A percentile compares a stretch with the other conserved stretches of the same genome.
phyloP scores from a whole-genome alignment of 78 protist genomes.

The Bigelowiella natans region DNA sequence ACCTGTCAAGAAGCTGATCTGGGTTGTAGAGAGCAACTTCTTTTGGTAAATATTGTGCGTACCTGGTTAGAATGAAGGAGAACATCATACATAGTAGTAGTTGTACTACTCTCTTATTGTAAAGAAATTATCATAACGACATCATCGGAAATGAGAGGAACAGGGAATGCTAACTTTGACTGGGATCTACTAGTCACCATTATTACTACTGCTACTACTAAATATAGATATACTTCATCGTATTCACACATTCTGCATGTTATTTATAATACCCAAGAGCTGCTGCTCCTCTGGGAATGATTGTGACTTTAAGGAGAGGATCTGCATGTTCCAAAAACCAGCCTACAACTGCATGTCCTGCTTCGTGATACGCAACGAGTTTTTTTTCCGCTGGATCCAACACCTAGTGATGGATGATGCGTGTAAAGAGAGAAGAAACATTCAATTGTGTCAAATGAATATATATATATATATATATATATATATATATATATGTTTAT shows the following conservation, averaged over 20 bases:
- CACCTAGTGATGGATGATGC: too few species aligned
- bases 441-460: too few species aligned
- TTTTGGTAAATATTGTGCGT: conserved; percentile 86
- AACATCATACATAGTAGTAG: too few species aligned
- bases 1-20: conserved; percentile 52
- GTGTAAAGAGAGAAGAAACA: too few species aligned
- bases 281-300: conserved; percentile 87
- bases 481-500: too few species aligned
- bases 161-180: too few species aligned
- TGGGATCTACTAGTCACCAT: too few species aligned
- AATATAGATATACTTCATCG: not conserved
- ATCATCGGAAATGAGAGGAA: too few species aligned
- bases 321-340: conserved; percentile 90
- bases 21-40: conserved; percentile 63
- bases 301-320: conserved; percentile 88
- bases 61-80: too few species aligned
- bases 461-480: too few species aligned
- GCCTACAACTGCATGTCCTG: conserved; percentile 93
- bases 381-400: conserved; percentile 53
- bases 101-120: too few species aligned
- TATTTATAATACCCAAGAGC: conserved; percentile 74
- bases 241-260: not conserved
- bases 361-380: conserved; percentile 93
- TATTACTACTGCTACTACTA: not conserved
- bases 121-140: too few species aligned